phyloP scores from a whole-genome alignment of 1,284 basidiomycete species.

The Fomes fomentarius region DNA sequence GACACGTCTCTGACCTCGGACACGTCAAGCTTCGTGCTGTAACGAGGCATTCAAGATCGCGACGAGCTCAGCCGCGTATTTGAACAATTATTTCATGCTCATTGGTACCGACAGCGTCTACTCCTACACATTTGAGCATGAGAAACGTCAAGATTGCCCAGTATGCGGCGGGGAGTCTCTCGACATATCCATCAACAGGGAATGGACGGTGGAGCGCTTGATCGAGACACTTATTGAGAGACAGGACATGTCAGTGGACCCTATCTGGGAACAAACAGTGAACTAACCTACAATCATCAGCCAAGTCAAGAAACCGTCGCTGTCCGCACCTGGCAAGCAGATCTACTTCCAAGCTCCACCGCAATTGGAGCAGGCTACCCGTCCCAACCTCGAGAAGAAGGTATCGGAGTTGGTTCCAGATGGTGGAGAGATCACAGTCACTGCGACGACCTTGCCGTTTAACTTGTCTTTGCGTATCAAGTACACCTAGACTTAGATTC shows the following conservation, averaged over 20 bases:
- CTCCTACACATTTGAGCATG: slow-evolving; percentile 97
- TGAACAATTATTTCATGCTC: slow-evolving; percentile 99
- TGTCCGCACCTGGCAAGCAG: slow-evolving; percentile 69
- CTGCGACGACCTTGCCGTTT: slow-evolving; percentile 88
- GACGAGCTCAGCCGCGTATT: slow-evolving; percentile 89
- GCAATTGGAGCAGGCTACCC: slow-evolving; percentile 85
- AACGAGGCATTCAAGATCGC: slow-evolving; percentile 99
- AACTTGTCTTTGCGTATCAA: slow-evolving; percentile 73
- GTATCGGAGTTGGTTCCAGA: slow-evolving; percentile 79
- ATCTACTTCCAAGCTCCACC: slow-evolving; percentile 95
- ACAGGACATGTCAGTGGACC: slow-evolving; percentile 78
- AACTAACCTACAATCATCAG: slow-evolving; percentile 42
- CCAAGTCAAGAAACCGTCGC: slow-evolving; percentile 91
- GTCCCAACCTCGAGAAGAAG: slow-evolving; percentile 87
- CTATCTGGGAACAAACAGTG: neutral
- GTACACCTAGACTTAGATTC: slow-evolving; percentile 46
- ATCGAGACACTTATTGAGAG: slow-evolving; percentile 86
- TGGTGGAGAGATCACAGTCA: slow-evolving; percentile 85
- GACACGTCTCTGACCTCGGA: too few species aligned
- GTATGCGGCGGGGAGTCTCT: slow-evolving; percentile 94
- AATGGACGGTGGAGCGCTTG: slow-evolving; percentile 81
- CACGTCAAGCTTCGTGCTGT: slow-evolving; percentile 98
- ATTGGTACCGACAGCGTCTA: slow-evolving; percentile 97
- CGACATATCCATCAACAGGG: slow-evolving; percentile 66
- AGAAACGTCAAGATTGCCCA: slow-evolving; percentile 91